These are phyloP conservation scores for Gossypium anomalum DNA, from an alignment of 345 rosid genomes.

Conservation along the genomic window DNA sequence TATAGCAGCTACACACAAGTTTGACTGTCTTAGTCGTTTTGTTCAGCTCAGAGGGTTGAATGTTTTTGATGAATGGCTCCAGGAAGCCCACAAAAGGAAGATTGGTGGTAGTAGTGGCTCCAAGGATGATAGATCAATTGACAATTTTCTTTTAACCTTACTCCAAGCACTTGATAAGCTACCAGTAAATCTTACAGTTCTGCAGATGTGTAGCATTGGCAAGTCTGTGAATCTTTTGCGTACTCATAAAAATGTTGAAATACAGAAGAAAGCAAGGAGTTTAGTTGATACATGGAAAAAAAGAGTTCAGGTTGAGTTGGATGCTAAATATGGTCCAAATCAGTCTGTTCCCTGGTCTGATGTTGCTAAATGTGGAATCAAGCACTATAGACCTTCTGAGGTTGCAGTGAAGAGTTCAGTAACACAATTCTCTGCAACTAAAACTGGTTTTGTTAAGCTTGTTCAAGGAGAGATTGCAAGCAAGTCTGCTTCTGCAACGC, in stretches of 20 bases:
- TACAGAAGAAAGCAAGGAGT: conserved; percentile 84
- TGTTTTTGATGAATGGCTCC: conserved; percentile 93
- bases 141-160: conserved; percentile 65
- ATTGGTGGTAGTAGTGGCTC: conserved; percentile 59
- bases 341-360: conserved; percentile 66
- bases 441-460: conserved; percentile 51
- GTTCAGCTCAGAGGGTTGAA: conserved; percentile 80
- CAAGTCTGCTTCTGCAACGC: conserved; percentile 50
- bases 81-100: conserved; percentile 89
- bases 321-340: conserved; percentile 60
- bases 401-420: conserved; percentile 53
- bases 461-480: conserved; percentile 41
- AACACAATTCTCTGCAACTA: conserved; percentile 53
- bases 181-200: conserved; percentile 83
- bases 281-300: conserved; percentile 96
- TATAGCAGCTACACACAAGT: conserved; percentile 73
- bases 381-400: conserved; percentile 53
- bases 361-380: conserved; percentile 48
- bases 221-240: conserved; percentile 88
- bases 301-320: conserved; percentile 95
- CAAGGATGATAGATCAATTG: conserved; percentile 66
- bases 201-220: conserved; percentile 84
- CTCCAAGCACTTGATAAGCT: conserved; percentile 88
- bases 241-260: conserved; percentile 66
- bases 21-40: conserved; percentile 70